Percentiles rank a stretch among this genome's conserved stretches.
Conservation (phyloP, 1,139 yeast genomes). For the Hyphopichia buzzinii region DNA sequence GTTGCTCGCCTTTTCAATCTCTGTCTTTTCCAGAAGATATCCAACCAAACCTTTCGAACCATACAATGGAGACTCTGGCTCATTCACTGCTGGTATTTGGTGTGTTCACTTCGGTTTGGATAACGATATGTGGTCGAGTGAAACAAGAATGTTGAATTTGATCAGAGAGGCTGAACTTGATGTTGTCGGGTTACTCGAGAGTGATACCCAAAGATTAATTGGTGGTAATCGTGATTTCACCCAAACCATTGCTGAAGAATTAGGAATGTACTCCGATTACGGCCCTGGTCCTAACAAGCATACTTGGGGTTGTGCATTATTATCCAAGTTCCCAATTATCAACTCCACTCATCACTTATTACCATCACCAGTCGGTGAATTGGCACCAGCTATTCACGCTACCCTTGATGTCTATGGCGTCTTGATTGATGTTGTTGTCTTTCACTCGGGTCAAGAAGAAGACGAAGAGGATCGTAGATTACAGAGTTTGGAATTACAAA, state of each 20-base stretch:
- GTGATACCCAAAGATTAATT: constrained; percentile 89
- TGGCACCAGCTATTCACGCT: constrained; percentile 98
- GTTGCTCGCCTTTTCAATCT: constrained; percentile 28
- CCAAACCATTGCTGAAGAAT: constrained; percentile 85
- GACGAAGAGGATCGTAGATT: constrained; percentile 90
- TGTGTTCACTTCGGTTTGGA: constrained; percentile 96
- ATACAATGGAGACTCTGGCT: constrained; percentile 68
- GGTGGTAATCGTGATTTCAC: constrained; percentile 96
- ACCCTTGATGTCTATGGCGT: constrained; percentile 89
- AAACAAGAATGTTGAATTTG: constrained; percentile 81
- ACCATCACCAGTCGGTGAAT: constrained; percentile 95
- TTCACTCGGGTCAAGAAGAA: constrained; percentile 98
- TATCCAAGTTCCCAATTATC: constrained; percentile 91
- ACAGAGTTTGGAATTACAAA: constrained; percentile 75
- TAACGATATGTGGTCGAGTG: constrained; percentile 98
- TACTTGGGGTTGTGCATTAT: constrained; percentile 94
- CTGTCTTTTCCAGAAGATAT: constrained; percentile 56
- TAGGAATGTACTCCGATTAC: constrained; percentile 91
- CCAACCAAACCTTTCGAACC: constrained; percentile 64
- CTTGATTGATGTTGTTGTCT: constrained; percentile 85
- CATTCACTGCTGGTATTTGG: constrained; percentile 96
- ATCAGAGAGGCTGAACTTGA: constrained; percentile 85
- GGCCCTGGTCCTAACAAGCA: constrained; percentile 99
- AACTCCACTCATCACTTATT: constrained; percentile 86
- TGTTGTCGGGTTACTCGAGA: constrained; percentile 85